Conservation (phyloP, 148 eudicot species). For the Vaccinium myrtillus region DNA sequence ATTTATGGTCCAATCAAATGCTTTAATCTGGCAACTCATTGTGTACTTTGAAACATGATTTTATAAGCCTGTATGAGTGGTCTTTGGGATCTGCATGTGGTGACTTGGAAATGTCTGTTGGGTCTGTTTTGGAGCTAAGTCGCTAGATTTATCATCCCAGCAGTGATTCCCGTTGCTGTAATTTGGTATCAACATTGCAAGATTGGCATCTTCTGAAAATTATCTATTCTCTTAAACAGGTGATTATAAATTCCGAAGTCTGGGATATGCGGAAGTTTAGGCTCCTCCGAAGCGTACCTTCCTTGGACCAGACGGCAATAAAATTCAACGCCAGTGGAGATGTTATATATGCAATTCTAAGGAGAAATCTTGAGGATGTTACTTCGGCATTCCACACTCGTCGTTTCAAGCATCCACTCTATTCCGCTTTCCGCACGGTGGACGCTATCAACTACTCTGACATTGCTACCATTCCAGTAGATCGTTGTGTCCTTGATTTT, state of each 20-base stretch:
- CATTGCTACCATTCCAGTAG: slow-evolving; percentile 85
- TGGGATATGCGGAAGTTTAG: slow-evolving; percentile 91
- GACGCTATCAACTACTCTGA: slow-evolving; percentile 88
- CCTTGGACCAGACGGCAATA: slow-evolving; percentile 82
- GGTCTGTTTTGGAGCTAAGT: not conserved
- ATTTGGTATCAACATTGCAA: not conserved
- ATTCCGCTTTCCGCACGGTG: slow-evolving; percentile 82
- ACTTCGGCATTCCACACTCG: slow-evolving; percentile 69
- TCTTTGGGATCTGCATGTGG: not conserved
- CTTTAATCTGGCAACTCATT: slow-evolving; percentile 67
- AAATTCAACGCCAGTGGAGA: slow-evolving; percentile 86
- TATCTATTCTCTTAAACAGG: slow-evolving; percentile 39
- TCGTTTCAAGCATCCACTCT: slow-evolving; percentile 79
- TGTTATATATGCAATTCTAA: slow-evolving; percentile 78
- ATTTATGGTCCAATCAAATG: slow-evolving; percentile 15
- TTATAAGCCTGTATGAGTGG: not conserved
- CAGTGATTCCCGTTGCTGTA: not conserved
- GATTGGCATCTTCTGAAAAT: not conserved
- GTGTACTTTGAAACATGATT: not conserved
- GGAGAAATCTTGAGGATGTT: slow-evolving; percentile 83
- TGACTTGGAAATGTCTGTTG: not conserved
- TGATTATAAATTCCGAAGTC: slow-evolving; percentile 93
- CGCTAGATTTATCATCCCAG: not conserved
- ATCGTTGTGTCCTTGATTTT: slow-evolving; percentile 86
- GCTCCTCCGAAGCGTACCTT: slow-evolving; percentile 84